These are phyloP conservation scores for Arachis hypogaea DNA, from an alignment of 306 rosid species.

Conservation along the genomic window DNA sequence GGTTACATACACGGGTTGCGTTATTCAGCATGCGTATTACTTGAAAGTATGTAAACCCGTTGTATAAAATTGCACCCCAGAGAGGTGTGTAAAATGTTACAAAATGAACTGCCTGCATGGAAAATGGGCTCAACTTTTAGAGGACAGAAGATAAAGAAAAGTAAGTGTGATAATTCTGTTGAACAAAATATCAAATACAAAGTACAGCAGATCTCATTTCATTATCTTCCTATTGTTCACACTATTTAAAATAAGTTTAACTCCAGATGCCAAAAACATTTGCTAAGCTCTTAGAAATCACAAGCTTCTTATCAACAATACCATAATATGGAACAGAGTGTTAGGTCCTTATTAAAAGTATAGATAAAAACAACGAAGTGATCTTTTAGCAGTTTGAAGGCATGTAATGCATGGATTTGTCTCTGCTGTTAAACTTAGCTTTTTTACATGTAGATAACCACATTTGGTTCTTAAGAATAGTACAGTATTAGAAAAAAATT, in stretches of 20 bases:
- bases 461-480: slow-evolving; percentile 23
- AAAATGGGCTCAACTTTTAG: slow-evolving; percentile 6
- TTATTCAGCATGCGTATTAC: slow-evolving; percentile 98
- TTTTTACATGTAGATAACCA: slow-evolving; percentile 20
- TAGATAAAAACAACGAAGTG: neutral
- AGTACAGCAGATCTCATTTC: slow-evolving; percentile 23
- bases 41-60: slow-evolving; percentile 87
- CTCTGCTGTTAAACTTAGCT: slow-evolving; percentile 13
- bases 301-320: slow-evolving; percentile 26
- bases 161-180: slow-evolving; percentile 4
- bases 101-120: slow-evolving; percentile 86
- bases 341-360: slow-evolving; percentile 4
- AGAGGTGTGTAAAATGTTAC: slow-evolving; percentile 90
- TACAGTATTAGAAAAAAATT: neutral
- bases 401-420: slow-evolving; percentile 12
- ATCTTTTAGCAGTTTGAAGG: neutral
- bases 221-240: slow-evolving; percentile 13
- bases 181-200: slow-evolving; percentile 23
- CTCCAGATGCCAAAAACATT: neutral
- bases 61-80: slow-evolving; percentile 98
- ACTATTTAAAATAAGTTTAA: neutral
- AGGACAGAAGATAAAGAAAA: neutral
- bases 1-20: slow-evolving; percentile 85
- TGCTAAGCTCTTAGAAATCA: neutral
- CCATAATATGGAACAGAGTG: neutral